Base-by-base conservation (phyloP, 2,329 filamentous ascomycete genomes). In the Bipolaris gigantea region DNA sequence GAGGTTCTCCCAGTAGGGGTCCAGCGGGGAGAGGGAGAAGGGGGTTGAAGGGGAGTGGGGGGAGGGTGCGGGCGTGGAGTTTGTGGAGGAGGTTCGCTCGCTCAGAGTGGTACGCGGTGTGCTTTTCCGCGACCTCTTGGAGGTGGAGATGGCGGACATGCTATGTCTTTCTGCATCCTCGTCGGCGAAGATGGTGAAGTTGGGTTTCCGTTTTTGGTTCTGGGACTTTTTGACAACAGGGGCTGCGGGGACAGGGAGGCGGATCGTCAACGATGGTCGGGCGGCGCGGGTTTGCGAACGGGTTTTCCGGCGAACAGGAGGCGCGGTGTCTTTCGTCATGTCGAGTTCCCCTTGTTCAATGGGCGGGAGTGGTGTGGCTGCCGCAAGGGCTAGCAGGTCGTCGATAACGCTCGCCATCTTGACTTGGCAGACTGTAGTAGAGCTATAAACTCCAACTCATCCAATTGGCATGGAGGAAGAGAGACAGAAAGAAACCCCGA, bases 151-250 rank as follows among this genome's bases (percentile, higher is more conserved):
- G 13, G 51, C 45, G 1, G 19, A 27, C 16, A 13, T 18, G 6
- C 33, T 2, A 2, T 33, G 32, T n/a, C 30, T 45, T 13, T n/a
- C 27, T 1, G 40, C 21, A 23, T 55, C 30, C 2, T 40, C 18
- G 16, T 65, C 63, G 16, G 54, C 32, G 43, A 63, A 64, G 18
- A 66, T 50, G 13, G 43, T 47, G 45, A 67, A 59, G 1, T 56
- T 41, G 1, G 48, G 27, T 13, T 58, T 60, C 30, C 56, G 60
- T 23, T 34, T 32, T 32, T 61, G 63, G 38, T 42, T 56, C 8
- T 30, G 23, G 2, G 30, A 30, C 30, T 49, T 32, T 39, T 36
- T 16, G 35, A 38, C 8, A 23, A 19, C 30, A 38, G 36, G 35
- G 2, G 21, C 18, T 2, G 48, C 32, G 13, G 36, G n/a, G 8